Conservation (phyloP, 2,329 filamentous ascomycete genomes). For the Colletotrichum camelliae region DNA sequence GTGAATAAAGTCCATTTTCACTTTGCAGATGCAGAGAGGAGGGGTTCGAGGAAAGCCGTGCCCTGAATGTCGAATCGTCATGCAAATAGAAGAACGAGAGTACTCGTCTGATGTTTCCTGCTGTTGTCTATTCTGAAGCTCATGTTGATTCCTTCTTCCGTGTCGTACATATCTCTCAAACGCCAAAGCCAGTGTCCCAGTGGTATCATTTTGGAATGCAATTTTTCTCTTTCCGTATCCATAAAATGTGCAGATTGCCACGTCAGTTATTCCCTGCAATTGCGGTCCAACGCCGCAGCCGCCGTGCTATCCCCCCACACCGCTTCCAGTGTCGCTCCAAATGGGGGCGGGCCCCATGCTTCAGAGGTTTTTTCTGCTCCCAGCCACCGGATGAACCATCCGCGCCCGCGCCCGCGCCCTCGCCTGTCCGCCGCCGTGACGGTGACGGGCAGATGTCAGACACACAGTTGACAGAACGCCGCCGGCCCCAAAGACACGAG, state of each 20-base stretch:
- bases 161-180: neutral
- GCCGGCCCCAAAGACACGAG: neutral
- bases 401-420: neutral
- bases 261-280: slow-evolving; percentile 12
- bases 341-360: neutral
- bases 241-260: slow-evolving; percentile 7
- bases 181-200: neutral
- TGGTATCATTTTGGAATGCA: slow-evolving; percentile 4
- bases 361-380: neutral
- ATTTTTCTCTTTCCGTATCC: slow-evolving; percentile 2
- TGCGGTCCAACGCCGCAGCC: slow-evolving; percentile 14
- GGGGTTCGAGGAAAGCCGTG: neutral
- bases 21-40: neutral
- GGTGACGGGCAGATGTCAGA: neutral
- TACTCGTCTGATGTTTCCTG: neutral
- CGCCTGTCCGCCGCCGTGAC: neutral
- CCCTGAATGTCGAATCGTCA: neutral
- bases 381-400: slow-evolving; percentile 17
- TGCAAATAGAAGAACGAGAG: neutral
- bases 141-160: neutral
- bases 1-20: neutral
- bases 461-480: neutral
- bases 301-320: slow-evolving; percentile 22
- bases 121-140: neutral
- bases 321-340: slow-evolving; percentile 1